Conservation (phyloP, 176 grass and related monocot genomes). For the Aechmea fasciata region DNA sequence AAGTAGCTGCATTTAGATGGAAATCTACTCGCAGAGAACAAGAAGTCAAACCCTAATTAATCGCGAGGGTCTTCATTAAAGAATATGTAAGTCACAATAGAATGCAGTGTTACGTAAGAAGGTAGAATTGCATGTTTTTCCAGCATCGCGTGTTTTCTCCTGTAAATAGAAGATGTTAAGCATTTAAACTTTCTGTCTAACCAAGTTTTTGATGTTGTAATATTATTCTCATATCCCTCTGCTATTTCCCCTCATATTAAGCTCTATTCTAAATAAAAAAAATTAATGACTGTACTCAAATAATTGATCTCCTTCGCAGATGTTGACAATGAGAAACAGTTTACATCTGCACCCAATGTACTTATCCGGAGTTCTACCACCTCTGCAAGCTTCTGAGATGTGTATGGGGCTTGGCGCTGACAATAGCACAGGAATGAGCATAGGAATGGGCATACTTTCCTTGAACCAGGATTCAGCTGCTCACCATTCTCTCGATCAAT, state of each 20-base stretch:
- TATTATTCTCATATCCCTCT: not conserved
- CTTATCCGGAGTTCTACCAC: slow-evolving; percentile 57
- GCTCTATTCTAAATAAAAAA: slow-evolving; percentile 1
- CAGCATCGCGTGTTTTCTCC: no score
- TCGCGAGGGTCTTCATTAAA: no score
- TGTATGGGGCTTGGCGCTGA: slow-evolving; percentile 43
- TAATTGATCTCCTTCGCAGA: slow-evolving; percentile 28
- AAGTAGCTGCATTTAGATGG: not conserved
- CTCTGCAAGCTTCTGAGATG: slow-evolving; percentile 69
- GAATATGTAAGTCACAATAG: no score
- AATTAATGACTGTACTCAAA: not conserved
- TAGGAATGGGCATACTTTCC: slow-evolving; percentile 31
- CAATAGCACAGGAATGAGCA: slow-evolving; percentile 29
- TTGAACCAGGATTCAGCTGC: slow-evolving; percentile 52
- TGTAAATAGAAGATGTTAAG: no score
- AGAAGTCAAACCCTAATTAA: not conserved
- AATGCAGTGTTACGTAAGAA: no score
- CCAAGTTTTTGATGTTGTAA: not conserved
- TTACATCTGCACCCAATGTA: slow-evolving; percentile 70
- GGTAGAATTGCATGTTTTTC: no score
- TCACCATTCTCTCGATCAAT: slow-evolving; percentile 38
- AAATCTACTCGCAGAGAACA: not conserved
- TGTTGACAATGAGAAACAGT: slow-evolving; percentile 89
- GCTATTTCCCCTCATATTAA: not conserved
- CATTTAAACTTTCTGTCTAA: no score